A percentile compares a stretch with the other conserved stretches of the same genome.
These are phyloP conservation scores for Botrytis galanthina DNA, from an alignment of 2,329 filamentous ascomycete species.

Conservation along the genomic window DNA sequence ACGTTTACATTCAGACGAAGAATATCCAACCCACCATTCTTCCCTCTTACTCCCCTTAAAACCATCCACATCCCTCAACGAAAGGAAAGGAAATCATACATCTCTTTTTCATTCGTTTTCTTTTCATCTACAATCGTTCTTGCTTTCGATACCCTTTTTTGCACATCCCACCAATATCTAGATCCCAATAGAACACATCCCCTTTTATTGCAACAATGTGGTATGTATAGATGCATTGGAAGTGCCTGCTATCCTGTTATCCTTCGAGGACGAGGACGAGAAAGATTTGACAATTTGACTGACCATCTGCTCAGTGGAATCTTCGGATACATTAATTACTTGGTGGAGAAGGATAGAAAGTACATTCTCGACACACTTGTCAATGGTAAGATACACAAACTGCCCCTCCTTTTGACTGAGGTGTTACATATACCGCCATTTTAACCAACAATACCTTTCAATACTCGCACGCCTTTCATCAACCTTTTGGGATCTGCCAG, in stretches of 20 bases:
- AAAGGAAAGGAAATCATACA: not conserved
- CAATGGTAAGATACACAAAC: conserved; percentile 60
- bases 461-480: not conserved
- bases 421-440: not conserved
- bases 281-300: conserved; percentile 6
- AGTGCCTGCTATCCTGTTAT: not conserved
- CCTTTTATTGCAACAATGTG: conserved; percentile 29
- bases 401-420: conserved; percentile 18
- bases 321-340: conserved; percentile 98
- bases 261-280: conserved; percentile 12
- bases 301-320: conserved; percentile 63
- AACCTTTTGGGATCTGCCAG: not conserved
- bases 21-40: conserved; percentile 13
- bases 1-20: conserved; percentile 15
- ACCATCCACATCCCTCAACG: conserved; percentile 11
- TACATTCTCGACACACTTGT: conserved; percentile 94
- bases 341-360: conserved; percentile 97
- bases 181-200: conserved; percentile 3
- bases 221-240: conserved; percentile 25
- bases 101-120: conserved; percentile 12
- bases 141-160: conserved; percentile 14
- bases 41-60: conserved; percentile 14
- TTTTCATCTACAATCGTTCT: conserved; percentile 12
- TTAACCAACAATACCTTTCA: not conserved
- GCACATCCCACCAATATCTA: conserved; percentile 2